Evolutionary conservation across 2,329 filamentous ascomycete species (phyloP), one percentile per base, ranked within the genome.

Genomic region (Cryoendolithus antarcticus): DNA sequence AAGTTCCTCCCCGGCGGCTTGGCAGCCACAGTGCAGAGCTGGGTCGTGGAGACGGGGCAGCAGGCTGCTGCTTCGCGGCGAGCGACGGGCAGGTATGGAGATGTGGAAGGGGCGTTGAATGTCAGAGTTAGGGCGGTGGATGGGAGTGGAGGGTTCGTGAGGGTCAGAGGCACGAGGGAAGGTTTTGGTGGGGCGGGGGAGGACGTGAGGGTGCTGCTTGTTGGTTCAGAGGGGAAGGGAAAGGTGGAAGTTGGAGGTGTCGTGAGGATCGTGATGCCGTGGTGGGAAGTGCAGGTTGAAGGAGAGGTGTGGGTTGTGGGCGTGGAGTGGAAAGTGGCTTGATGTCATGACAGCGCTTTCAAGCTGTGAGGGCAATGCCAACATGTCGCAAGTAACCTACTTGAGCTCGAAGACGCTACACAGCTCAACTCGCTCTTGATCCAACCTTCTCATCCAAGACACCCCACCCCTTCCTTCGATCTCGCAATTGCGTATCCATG

Each of bases 1-100:
- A 67, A 67, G 47, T 74, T 69, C 44, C 34, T 71, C 0, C 55
- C 63, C 1, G 61, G 63, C 3, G 71, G 71, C 2, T 55, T 72
- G 39, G 71, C 71, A 3, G 59, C 63, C 1, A 66, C 62, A 35
- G 51, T 72, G 24, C 62, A 69, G 35, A 56, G 61, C 10, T 74
- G 70, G 70, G 57, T 75, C 9, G 54, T 74, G 10, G 68, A 71
- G 37, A 45, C 54, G 3, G 57, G 56, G 7, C 54, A 56, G 38
- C 42, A 40, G 31, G 55, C 53, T 33, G 43, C 43, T 11, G 48
- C 50, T 12, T 50, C 48, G 31, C 41, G 53, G 21, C 44, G 44
- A 33, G 46, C 44, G 8, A 47, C 48, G 29, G 46, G 47, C 1
- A 28, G 21, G 37, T 33, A 38, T 29, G 21, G 9, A 10, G 46